Evolutionary conservation across 805 yeast genomes (phyloP), one percentile per base, ranked within the genome.

Genomic region (Debaryomyces maramus): DNA sequence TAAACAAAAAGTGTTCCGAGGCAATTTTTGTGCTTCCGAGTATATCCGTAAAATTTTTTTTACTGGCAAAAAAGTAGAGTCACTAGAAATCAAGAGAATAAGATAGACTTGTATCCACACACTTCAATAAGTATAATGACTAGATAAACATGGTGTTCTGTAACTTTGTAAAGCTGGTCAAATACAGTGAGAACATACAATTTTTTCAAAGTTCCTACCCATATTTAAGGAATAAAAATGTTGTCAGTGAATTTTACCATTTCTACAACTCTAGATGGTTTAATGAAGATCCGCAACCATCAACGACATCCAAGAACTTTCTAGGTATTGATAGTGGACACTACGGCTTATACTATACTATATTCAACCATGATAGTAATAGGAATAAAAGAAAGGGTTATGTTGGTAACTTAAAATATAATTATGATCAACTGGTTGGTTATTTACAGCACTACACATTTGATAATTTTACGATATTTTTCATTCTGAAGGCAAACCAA

Each of bases 281-380:
- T 10, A 34, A 41, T 21, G 46, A 40, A 32, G 55, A 46, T 20
- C 60, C 60, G 11, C 60, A 53, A 39, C 56, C 56, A 16, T 50
- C 56, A 17, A 41, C 36, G 9, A 43, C 47, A 3, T 39, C 51
- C 14, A 39, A 38, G 19, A 40, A 44, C n/a, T 52, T 45, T 36
- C 52, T 67, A 37, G 48, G 58, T 11, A 63, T 68, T 13, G 60
- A 55, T 37, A 43, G 48, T 16, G 75, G 75, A n/a, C 75, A 70
- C 41, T 70, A 67, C 45, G 75, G 74, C 1, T 50, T 70, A 15
- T 70, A 70, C 45, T 70, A 59, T 41, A 57, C 71, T 5, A 60
- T 70, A 35, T 66, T 61, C 50, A 63, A 61, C 44, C 63, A 60
- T 30, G 74, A 70, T 39, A 59, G 50, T 16, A 43, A 40, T 17